Evolutionary conservation across 345 rosid genomes (phyloP), one percentile per base, ranked within the genome.

Genomic region (rapeseed (Brassica napus)): DNA sequence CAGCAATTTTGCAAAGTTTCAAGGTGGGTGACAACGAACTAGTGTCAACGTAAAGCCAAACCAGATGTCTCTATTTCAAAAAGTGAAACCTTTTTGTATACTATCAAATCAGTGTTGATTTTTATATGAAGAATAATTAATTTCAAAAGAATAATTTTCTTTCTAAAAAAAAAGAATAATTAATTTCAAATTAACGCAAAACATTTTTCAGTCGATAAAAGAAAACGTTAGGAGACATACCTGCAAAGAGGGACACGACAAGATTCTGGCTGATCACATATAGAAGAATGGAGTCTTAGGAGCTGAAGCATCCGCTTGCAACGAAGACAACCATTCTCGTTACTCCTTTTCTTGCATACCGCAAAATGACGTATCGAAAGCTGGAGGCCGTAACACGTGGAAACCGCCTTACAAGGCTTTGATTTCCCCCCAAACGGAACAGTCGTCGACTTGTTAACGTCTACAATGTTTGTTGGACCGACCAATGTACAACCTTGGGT

Each of bases 271-370:
- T 84, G 89, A 69, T 91, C 91, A 16, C 98, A 94, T 2, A 90
- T 78, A 0, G 85, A 87, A 9, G 97, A 83, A 78, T 94, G 98
- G 44, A 94, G 97, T 81, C 90, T 85, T 11, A 94, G 86, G 28
- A 94, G 94, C 85, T 89, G 97, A 94, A 93, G 83, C 97, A 94
- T 85, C 76, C 97, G 71, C 81, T 88, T 91, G 79, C 98, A 92
- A 11, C 92, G 83, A 1, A 81, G 52, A 81, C 98, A 94, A 14
- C 94, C 89, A 4, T 73, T 73, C 8, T 88, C 92, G 24, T 83
- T 85, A 28, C 61, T 86, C 61, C 97, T 86, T 70, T 60, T 89
- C 73, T 69, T 84, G 66, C 98, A 94, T 4, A 70, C 44, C 0
- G 91, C 92, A 47, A 94, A 91, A 68, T 94, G 97, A 71, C 84